Base-by-base conservation (phyloP, 23 red algal genomes). In the Agarophyton chilense region DNA sequence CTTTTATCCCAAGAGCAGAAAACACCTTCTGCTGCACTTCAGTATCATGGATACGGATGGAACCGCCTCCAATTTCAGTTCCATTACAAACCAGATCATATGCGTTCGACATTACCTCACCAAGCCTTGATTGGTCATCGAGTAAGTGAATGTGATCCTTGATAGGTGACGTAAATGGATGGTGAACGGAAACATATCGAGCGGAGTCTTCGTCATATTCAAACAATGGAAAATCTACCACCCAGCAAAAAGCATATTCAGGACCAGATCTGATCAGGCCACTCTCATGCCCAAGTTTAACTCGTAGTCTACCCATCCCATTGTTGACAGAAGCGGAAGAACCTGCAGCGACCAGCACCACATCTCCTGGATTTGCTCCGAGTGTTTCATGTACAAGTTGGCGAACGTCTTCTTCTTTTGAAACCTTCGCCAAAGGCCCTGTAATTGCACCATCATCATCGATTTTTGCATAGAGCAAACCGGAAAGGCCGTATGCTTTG, bases 21-120 rank as follows among this genome's bases (percentile, higher is more conserved):
- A 99, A 92, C 10, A 99, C 84, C n/a, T 81, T 77, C 42, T 87
- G 52, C 66, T 99, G 97, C 49, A 99, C 35, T 17, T 76, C 55
- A 8, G 83, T 71, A 40, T 95, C 82, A 78, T 95, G 90, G 56
- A 99, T 94, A 70, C 97, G 97, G 44, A 99, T 99, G 66, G 87
- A 93, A 32, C 97, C 97, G 21, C 97, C 97, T 17, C 97, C 97
- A 51, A 99, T 94, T 71, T 99, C 97, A 77, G 61, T 76, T 84
- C 97, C 97, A 79, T 99, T 99, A 78, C 97, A 99, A 49, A 99
- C 93, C 33, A 99, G 71, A 83, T 99, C 97, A 38, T 99, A 99
- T 25, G 93, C 94, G 46, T 91, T 90, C 21, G 90, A 79, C 40
- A 72, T 79, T 43, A 98, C 44, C 10, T 65, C 82, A n/a, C 72